A percentile compares a stretch with the other conserved stretches of the same genome.
Conservation (phyloP, 192 early-diverging fungal species). For the Geranomyces variabilis region DNA sequence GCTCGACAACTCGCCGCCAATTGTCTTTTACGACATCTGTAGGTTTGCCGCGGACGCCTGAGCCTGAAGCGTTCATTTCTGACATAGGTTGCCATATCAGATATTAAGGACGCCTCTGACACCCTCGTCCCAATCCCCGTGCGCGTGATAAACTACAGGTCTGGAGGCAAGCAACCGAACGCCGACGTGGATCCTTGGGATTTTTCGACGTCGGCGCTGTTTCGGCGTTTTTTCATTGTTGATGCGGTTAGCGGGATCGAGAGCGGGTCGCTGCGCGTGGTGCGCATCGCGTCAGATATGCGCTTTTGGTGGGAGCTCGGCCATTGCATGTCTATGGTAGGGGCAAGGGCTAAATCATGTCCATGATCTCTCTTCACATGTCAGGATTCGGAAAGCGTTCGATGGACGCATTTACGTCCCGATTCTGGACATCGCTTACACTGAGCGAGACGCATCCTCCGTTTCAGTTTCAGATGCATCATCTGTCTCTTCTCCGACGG, state of each 20-base stretch:
- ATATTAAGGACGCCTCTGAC: constrained; percentile 36
- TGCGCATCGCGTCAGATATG: constrained; percentile 44
- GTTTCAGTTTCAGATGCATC: constrained; percentile 8
- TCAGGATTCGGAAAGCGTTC: constrained; percentile 39
- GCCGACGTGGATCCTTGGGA: constrained; percentile 20
- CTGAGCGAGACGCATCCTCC: constrained; percentile 37
- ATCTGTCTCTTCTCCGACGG: background rate
- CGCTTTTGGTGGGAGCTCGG: constrained; percentile 40
- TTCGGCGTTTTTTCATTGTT: constrained; percentile 50
- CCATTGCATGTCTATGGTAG: background rate
- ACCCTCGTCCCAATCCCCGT: constrained; percentile 49
- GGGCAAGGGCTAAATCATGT: background rate
- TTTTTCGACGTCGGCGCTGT: constrained; percentile 35
- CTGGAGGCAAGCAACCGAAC: constrained; percentile 25
- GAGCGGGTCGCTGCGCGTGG: constrained; percentile 35
- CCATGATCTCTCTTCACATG: background rate
- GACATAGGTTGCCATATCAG: constrained; percentile 19
- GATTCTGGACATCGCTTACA: constrained; percentile 53
- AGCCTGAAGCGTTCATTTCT: too few species aligned
- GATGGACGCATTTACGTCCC: constrained; percentile 49
- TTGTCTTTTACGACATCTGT: constrained; percentile 56
- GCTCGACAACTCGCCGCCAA: constrained; percentile 27
- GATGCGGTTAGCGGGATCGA: constrained; percentile 53
- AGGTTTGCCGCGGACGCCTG: constrained; percentile 11
- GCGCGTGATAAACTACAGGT: constrained; percentile 41